phyloP scores from a whole-genome alignment of 805 yeast species.

The Brettanomyces nanus region DNA sequence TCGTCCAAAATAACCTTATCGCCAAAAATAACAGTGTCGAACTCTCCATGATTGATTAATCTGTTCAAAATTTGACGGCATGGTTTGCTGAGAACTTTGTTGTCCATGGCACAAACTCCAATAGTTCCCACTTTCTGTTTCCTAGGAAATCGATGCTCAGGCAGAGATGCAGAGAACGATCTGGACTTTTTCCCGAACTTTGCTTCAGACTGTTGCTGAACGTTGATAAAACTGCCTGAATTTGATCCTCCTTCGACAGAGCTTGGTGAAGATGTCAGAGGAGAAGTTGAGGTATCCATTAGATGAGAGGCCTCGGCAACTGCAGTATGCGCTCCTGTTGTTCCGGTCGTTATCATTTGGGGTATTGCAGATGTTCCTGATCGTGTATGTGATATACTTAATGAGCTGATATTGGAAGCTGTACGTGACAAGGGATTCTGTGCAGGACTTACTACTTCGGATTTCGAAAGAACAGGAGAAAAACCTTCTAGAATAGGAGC shows the following conservation, averaged over 20 bases:
- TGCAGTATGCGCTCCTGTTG: too few relatives aligned
- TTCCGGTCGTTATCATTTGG: neutral
- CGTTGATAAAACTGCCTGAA: neutral
- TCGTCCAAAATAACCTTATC: slow-evolving; percentile 96
- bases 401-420: slow-evolving; percentile 23
- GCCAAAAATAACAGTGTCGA: slow-evolving; percentile 93
- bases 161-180: slow-evolving; percentile 27
- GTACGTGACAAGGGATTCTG: slow-evolving; percentile 25
- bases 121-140: slow-evolving; percentile 79
- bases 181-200: slow-evolving; percentile 14
- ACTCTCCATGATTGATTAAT: slow-evolving; percentile 86
- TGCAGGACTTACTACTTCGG: slow-evolving; percentile 27
- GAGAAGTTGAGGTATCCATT: neutral
- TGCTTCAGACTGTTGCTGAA: neutral
- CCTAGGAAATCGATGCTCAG: slow-evolving; percentile 33
- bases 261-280: neutral
- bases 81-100: slow-evolving; percentile 92
- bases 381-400: slow-evolving; percentile 19
- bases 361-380: neutral
- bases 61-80: slow-evolving; percentile 85
- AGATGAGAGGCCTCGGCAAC: neutral
- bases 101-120: slow-evolving; percentile 99
- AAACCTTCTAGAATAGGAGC: slow-evolving; percentile 70
- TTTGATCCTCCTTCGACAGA: slow-evolving; percentile 1
- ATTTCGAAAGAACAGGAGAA: slow-evolving; percentile 57